Conservation (phyloP, 805 yeast genomes). For the Candida suzukii region DNA sequence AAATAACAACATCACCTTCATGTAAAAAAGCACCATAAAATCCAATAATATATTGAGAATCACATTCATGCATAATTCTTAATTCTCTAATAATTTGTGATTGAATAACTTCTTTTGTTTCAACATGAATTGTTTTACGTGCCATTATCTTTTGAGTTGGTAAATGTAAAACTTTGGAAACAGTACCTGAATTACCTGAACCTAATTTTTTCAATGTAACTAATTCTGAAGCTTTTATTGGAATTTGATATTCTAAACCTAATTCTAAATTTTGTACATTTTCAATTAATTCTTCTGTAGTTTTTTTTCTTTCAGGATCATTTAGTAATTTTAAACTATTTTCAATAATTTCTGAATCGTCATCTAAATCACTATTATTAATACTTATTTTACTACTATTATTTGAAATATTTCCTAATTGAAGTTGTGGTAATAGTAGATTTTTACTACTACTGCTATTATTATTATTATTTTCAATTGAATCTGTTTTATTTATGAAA, state of each 20-base stretch:
- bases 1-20: slow-evolving; percentile 71
- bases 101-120: slow-evolving; percentile 69
- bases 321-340: slow-evolving; percentile 8
- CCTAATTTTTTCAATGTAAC: slow-evolving; percentile 76
- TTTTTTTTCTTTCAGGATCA: slow-evolving; percentile 24
- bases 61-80: slow-evolving; percentile 86
- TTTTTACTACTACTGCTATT: slow-evolving; percentile 30
- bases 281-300: slow-evolving; percentile 31
- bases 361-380: slow-evolving; percentile 1
- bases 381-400: neutral
- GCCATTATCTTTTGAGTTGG: slow-evolving; percentile 91
- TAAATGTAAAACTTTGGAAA: slow-evolving; percentile 77
- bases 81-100: slow-evolving; percentile 84
- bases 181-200: slow-evolving; percentile 92
- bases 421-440: slow-evolving; percentile 35
- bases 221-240: slow-evolving; percentile 57
- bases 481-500: slow-evolving; percentile 25
- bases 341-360: neutral
- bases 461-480: neutral
- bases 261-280: slow-evolving; percentile 42
- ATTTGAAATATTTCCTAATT: slow-evolving; percentile 1
- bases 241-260: slow-evolving; percentile 46
- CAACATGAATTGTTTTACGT: slow-evolving; percentile 79
- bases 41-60: slow-evolving; percentile 73
- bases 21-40: slow-evolving; percentile 86